Conservation (phyloP, 2,329 filamentous ascomycete species). For the Colletotrichum sp. region DNA sequence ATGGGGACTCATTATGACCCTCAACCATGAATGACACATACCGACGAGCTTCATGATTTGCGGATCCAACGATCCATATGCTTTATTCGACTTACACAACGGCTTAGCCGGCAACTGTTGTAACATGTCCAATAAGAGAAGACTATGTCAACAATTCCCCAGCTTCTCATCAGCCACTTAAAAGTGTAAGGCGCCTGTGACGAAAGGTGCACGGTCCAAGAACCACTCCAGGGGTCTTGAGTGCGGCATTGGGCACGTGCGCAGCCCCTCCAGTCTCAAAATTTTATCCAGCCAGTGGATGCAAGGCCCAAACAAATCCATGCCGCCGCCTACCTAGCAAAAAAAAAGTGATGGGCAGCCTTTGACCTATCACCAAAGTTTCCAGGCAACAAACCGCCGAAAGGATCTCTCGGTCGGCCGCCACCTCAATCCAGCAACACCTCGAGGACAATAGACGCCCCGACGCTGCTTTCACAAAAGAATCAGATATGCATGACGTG, state of each 20-base stretch:
- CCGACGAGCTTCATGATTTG: background rate
- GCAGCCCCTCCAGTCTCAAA: slow-evolving; percentile 20
- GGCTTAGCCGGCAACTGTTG: background rate
- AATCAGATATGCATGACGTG: slow-evolving; percentile 26
- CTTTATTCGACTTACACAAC: background rate
- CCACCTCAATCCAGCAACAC: background rate
- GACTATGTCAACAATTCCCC: background rate
- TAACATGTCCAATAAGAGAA: background rate
- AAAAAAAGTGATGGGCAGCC: background rate
- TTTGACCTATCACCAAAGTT: background rate
- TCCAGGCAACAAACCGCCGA: slow-evolving; percentile 13
- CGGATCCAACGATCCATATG: background rate
- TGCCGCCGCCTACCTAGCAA: background rate
- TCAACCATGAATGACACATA: background rate
- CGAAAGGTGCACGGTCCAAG: slow-evolving; percentile 4
- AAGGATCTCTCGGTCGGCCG: background rate
- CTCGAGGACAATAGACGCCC: background rate
- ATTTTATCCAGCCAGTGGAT: background rate
- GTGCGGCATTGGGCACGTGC: slow-evolving; percentile 8
- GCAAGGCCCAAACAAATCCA: background rate
- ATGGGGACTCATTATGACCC: background rate
- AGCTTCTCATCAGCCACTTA: background rate
- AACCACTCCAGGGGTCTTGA: slow-evolving; percentile 1
- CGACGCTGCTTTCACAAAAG: background rate
- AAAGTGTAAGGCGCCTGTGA: background rate